Evolutionary conservation across 768 basidiomycete genomes (phyloP).

Genomic region (Lepiota subincarnata): DNA sequence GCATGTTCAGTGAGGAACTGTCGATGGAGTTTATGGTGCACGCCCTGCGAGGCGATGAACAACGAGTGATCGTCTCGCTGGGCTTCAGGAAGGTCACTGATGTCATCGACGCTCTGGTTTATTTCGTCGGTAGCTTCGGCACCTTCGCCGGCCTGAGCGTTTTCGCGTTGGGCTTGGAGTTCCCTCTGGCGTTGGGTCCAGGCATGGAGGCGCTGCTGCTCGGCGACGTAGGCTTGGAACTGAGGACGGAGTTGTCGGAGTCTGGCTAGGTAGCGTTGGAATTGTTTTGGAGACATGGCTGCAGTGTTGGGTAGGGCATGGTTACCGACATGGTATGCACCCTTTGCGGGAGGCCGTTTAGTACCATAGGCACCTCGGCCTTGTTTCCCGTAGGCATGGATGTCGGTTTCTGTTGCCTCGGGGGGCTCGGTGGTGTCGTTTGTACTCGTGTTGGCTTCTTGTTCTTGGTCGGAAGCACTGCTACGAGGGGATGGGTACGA

Average conservation of each 20-base stretch:
- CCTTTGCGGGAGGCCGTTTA: conserved; percentile 3
- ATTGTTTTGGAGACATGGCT: conserved; percentile 56
- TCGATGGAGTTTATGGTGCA: conserved; percentile 22
- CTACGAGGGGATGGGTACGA: no score
- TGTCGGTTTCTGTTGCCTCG: neutral
- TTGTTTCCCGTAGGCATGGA: conserved; percentile 11
- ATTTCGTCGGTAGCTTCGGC: neutral
- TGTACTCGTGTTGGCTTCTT: neutral
- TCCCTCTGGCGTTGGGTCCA: conserved; percentile 5
- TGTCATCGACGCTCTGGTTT: neutral
- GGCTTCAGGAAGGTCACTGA: conserved; percentile 2
- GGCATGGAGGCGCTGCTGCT: conserved; percentile 14
- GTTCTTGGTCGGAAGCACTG: conserved; percentile 7
- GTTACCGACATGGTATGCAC: conserved; percentile 6
- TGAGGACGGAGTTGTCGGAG: conserved; percentile 51
- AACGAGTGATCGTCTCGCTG: conserved; percentile 19
- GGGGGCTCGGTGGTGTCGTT: neutral
- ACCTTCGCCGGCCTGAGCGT: no score
- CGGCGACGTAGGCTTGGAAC: conserved; percentile 36
- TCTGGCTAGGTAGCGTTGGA: conserved; percentile 54
- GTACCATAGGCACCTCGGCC: conserved; percentile 23
- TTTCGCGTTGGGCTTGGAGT: no score
- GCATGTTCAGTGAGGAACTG: conserved; percentile 36
- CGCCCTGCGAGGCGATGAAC: conserved; percentile 20
- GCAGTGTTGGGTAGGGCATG: conserved; percentile 43